A percentile compares a stretch with the other conserved stretches of the same genome.
phyloP scores from a whole-genome alignment of 1,284 basidiomycete species.

The Coniferiporia weirii region DNA sequence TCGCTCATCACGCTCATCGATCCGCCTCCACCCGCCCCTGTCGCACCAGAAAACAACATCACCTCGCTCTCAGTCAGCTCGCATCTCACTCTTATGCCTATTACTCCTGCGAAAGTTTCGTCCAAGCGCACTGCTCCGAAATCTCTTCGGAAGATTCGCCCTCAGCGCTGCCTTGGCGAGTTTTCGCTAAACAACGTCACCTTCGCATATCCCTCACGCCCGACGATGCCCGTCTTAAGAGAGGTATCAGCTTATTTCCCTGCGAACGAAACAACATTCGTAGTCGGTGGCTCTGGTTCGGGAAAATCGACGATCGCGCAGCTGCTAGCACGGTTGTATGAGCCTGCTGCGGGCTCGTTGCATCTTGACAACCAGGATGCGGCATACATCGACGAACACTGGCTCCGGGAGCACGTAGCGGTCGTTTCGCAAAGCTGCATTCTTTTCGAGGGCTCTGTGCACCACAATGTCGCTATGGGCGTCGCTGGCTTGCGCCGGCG shows the following conservation, averaged over 20 bases:
- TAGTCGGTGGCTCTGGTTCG: constrained; percentile 87
- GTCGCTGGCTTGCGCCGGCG: constrained; percentile 41
- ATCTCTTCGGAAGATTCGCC: constrained; percentile 54
- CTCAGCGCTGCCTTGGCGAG: constrained; percentile 64
- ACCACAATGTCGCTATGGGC: constrained; percentile 88
- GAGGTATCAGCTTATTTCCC: constrained; percentile 76
- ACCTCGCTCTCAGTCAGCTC: constrained; percentile 3
- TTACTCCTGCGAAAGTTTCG: not conserved
- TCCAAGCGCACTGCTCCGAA: not conserved
- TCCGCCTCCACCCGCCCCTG: constrained; percentile 22
- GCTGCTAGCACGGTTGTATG: constrained; percentile 79
- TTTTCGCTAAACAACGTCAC: constrained; percentile 72
- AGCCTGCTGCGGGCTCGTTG: constrained; percentile 55
- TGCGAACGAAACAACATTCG: constrained; percentile 83
- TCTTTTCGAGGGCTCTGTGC: constrained; percentile 76
- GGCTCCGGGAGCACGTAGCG: constrained; percentile 69
- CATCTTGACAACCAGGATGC: constrained; percentile 82
- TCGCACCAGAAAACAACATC: constrained; percentile 21
- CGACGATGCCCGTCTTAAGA: constrained; percentile 52
- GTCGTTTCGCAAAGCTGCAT: constrained; percentile 78
- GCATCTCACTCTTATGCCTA: constrained; percentile 8
- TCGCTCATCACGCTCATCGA: constrained; percentile 63
- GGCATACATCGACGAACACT: constrained; percentile 69
- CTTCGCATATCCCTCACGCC: constrained; percentile 86
- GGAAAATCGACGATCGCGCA: constrained; percentile 92